A percentile compares a stretch with the other conserved stretches of the same genome.
These are phyloP conservation scores for Andrographis paniculata DNA, from an alignment of 305 asterid species.

Conservation along the genomic window DNA sequence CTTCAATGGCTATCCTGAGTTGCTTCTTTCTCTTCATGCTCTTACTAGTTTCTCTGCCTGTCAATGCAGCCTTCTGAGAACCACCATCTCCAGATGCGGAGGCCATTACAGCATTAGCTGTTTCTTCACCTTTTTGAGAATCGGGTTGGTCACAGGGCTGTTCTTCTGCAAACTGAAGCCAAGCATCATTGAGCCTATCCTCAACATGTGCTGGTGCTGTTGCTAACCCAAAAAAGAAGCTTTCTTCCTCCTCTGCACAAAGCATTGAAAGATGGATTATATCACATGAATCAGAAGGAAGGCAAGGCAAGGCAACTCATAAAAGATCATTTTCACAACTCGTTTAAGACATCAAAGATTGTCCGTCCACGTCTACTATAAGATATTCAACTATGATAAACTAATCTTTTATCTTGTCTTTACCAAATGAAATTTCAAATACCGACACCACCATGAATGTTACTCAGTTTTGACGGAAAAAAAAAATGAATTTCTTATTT, in stretches of 20 bases:
- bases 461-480: too few relatives aligned
- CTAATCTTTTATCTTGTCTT: too few relatives aligned
- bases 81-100: conserved; percentile 68
- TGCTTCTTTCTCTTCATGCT: conserved; percentile 54
- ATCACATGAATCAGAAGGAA: conserved; percentile 2
- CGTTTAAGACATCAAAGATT: too few relatives aligned
- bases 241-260: conserved; percentile 45
- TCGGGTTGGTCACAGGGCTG: conserved; percentile 55
- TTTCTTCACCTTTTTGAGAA: conserved; percentile 29
- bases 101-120: conserved; percentile 49
- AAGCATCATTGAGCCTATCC: conserved; percentile 87
- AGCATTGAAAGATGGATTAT: conserved; percentile 4
- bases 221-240: conserved; percentile 88
- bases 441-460: too few relatives aligned
- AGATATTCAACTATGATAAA: too few relatives aligned
- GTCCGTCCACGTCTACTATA: too few relatives aligned
- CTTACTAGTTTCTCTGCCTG: conserved; percentile 33
- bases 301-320: not conserved
- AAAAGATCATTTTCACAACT: too few relatives aligned
- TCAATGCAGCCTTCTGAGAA: conserved; percentile 43
- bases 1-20: conserved; percentile 74
- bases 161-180: conserved; percentile 93
- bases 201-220: conserved; percentile 97
- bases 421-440: too few relatives aligned
- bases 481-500: too few relatives aligned